A percentile compares a stretch with the other conserved stretches of the same genome.
Evolutionary conservation across 768 basidiomycete genomes (phyloP).

Genomic region (Hericium coralloides): DNA sequence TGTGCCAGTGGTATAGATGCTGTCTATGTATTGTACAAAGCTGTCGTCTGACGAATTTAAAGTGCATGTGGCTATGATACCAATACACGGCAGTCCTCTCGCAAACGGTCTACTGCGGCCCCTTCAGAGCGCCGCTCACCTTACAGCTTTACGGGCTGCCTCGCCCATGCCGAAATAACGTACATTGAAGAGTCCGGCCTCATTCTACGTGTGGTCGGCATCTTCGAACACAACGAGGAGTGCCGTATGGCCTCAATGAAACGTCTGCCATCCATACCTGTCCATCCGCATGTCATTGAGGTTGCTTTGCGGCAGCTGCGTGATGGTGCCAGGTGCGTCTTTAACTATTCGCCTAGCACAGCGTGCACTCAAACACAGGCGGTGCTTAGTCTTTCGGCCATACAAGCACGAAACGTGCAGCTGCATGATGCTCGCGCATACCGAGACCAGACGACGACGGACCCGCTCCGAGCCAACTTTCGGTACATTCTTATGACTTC

Average conservation of each 20-base stretch:
- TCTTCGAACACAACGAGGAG: slow-evolving; percentile 20
- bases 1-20: too few relatives aligned
- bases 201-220: slow-evolving; percentile 18
- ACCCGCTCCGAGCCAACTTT: too few relatives aligned
- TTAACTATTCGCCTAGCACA: too few relatives aligned
- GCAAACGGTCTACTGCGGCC: background rate
- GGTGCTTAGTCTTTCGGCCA: background rate
- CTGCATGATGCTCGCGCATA: too few relatives aligned
- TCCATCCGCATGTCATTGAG: slow-evolving; percentile 25
- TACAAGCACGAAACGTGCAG: slow-evolving; percentile 2
- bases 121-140: background rate
- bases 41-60: too few relatives aligned
- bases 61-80: background rate
- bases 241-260: slow-evolving; percentile 17
- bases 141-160: slow-evolving; percentile 23
- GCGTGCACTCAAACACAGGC: too few relatives aligned
- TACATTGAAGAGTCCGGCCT: slow-evolving; percentile 2
- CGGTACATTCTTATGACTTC: slow-evolving; percentile 11
- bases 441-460: too few relatives aligned
- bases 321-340: slow-evolving; percentile 4
- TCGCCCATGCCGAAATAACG: slow-evolving; percentile 27
- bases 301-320: slow-evolving; percentile 8
- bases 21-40: background rate
- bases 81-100: background rate
- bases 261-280: slow-evolving; percentile 20